Percentiles rank a stretch among this genome's conserved stretches.
phyloP scores from a whole-genome alignment of 352 stramenopile species.

The Globisporangium parvum region DNA sequence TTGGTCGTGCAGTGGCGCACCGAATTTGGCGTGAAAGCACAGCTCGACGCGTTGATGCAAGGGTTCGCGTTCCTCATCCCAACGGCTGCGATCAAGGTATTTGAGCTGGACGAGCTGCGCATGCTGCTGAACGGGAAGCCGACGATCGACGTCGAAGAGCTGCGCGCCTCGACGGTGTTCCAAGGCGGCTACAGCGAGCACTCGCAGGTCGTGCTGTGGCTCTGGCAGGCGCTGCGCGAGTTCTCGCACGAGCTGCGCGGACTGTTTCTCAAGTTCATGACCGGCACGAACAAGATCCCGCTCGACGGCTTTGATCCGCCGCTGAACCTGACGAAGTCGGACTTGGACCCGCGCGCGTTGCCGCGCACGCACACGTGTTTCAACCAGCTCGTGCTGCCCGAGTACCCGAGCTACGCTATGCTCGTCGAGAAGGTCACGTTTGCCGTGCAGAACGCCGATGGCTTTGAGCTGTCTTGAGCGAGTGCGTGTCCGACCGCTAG shows the following conservation, averaged over 20 bases:
- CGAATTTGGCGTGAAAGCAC: conserved; percentile 39
- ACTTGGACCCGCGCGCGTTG: conserved; percentile 59
- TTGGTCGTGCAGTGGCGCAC: conserved; percentile 59
- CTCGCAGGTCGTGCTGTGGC: conserved; percentile 70
- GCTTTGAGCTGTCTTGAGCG: conserved; percentile 48
- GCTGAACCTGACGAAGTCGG: conserved; percentile 79
- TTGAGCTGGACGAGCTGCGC: conserved; percentile 34
- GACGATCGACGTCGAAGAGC: conserved; percentile 79
- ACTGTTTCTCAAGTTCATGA: conserved; percentile 83
- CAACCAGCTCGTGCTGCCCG: conserved; percentile 84
- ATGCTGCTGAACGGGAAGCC: conserved; percentile 51
- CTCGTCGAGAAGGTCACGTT: conserved; percentile 75
- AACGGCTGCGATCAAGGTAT: conserved; percentile 30
- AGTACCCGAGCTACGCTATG: conserved; percentile 59
- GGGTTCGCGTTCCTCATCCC: conserved; percentile 54
- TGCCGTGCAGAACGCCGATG: conserved; percentile 70
- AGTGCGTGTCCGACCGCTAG: too few species aligned
- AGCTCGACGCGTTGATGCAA: conserved; percentile 51
- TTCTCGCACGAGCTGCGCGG: conserved; percentile 53
- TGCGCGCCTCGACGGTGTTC: conserved; percentile 73
- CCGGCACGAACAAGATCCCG: conserved; percentile 75
- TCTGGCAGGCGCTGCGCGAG: conserved; percentile 78
- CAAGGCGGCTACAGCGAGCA: conserved; percentile 77
- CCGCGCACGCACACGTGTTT: conserved; percentile 84
- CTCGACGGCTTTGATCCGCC: conserved; percentile 84